Evolutionary conservation across 2,329 filamentous ascomycete genomes (phyloP), one percentile per base, ranked within the genome.

Genomic region (Mycocentrospora acerina): DNA sequence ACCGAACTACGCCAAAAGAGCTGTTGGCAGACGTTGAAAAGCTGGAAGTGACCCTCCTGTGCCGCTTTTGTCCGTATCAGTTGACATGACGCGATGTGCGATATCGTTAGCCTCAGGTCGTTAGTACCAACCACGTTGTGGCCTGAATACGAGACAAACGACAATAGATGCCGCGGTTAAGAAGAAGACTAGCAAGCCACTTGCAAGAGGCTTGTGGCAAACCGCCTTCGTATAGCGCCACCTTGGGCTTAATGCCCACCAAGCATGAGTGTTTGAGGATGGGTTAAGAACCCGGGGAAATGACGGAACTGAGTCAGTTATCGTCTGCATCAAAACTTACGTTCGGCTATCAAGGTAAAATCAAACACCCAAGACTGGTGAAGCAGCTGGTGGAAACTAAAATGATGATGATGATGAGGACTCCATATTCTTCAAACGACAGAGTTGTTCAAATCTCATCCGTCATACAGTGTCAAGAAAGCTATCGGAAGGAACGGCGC

Each of bases 251-350:
- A 36, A 44, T 34, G 40, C 37, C 12, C 26, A 30, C 16, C 12
- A 10, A 33, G 22, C 29, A 31, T 18, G 24, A 10, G 4, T 13
- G 32, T 24, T 12, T 24, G 22, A 15, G 25, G n/a, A 16, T 7
- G 38, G 35, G 18, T 32, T 28, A 24, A 27, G 29, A 40, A 36
- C 32, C 36, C 30, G 41, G 36, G 37, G 33, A 44, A 44, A 33
- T 29, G 22, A 27, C 24, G 32, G 28, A 16, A 43, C 25, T 32
- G 28, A 39, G 18, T 29, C 35, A 4, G 15, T 6, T 27, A 7
- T 15, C 13, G 9, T 4, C 29, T 11, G 14, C 9, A 22, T 31
- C 18, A 29, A 22, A 6, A n/a, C n/a, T 17, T 10, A 29, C 15
- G 24, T 25, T 24, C n/a, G 26, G 24, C 16, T 11, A n/a, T 32